Evolutionary conservation across 148 eudicot species (phyloP).

Genomic region (Cornus florida): DNA sequence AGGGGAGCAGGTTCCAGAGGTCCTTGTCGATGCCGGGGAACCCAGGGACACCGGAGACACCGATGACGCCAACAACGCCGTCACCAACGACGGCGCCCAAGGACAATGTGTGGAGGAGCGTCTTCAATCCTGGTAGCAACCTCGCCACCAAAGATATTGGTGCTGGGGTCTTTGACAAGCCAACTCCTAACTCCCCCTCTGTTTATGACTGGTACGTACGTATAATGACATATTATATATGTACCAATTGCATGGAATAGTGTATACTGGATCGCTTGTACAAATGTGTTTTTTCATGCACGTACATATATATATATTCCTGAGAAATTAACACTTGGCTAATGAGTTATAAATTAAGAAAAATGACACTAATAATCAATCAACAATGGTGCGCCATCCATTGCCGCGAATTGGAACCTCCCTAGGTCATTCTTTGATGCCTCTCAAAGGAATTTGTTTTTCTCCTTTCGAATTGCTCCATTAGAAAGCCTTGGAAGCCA

Average conservation of each 20-base stretch:
- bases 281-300: too few relatives aligned
- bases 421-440: too few relatives aligned
- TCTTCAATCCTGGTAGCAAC: conserved; percentile 88
- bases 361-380: too few relatives aligned
- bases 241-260: background rate
- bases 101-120: conserved; percentile 94
- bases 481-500: too few relatives aligned
- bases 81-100: conserved; percentile 40
- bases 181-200: conserved; percentile 67
- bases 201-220: conserved; percentile 81
- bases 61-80: conserved; percentile 55
- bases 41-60: conserved; percentile 48
- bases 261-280: background rate
- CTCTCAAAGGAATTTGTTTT: too few relatives aligned
- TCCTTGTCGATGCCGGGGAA: conserved; percentile 52
- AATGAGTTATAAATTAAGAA: too few relatives aligned
- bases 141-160: conserved; percentile 61
- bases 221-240: too few relatives aligned
- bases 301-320: too few relatives aligned
- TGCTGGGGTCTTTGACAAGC: conserved; percentile 62
- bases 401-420: too few relatives aligned
- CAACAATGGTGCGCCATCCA: too few relatives aligned
- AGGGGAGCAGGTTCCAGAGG: conserved; percentile 40
- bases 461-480: too few relatives aligned
- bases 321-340: too few relatives aligned